A percentile compares a stretch with the other conserved stretches of the same genome.
These are phyloP conservation scores for Insectozyma bohioensis DNA, from an alignment of 1,139 yeast genomes.

Conservation along the genomic window DNA sequence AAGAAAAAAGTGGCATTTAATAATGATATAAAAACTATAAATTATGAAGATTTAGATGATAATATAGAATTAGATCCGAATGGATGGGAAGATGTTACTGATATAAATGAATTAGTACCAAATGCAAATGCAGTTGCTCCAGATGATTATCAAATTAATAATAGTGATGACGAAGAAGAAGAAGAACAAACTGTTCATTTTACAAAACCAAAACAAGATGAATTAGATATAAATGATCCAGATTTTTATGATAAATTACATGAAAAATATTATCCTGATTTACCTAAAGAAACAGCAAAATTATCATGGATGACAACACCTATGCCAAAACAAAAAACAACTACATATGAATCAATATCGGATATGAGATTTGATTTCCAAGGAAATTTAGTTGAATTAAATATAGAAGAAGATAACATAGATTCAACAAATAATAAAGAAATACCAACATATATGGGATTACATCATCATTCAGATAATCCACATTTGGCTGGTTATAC, in stretches of 20 bases:
- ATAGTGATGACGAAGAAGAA: conserved; percentile 29
- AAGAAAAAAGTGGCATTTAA: conserved; percentile 17
- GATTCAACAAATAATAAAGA: conserved; percentile 34
- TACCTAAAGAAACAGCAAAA: conserved; percentile 79
- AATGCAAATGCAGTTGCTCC: conserved; percentile 34
- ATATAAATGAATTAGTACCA: conserved; percentile 31
- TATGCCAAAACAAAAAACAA: conserved; percentile 41
- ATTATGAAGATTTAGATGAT: conserved; percentile 35
- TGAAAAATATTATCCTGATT: conserved; percentile 83
- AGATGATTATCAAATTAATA: conserved; percentile 44
- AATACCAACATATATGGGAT: conserved; percentile 61
- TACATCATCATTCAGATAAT: conserved; percentile 88
- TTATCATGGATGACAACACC: conserved; percentile 89
- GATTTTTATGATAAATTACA: conserved; percentile 77
- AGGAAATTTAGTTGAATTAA: conserved; percentile 64
- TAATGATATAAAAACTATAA: conserved; percentile 34
- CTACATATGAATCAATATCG: conserved; percentile 59
- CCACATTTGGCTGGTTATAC: conserved; percentile 95
- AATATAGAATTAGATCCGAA: conserved; percentile 32
- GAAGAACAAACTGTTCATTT: conserved; percentile 52
- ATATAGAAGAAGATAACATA: conserved; percentile 11
- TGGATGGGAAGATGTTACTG: conserved; percentile 44
- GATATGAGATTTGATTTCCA: conserved; percentile 85
- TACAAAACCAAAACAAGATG: conserved; percentile 46
- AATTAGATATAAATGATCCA: conserved; percentile 68